Percentiles rank a stretch among this genome's conserved stretches.
Evolutionary conservation across 225 moss, liverwort and hornwort genomes (phyloP).

Genomic region (Bryoerythrophyllum caledonicum): DNA sequence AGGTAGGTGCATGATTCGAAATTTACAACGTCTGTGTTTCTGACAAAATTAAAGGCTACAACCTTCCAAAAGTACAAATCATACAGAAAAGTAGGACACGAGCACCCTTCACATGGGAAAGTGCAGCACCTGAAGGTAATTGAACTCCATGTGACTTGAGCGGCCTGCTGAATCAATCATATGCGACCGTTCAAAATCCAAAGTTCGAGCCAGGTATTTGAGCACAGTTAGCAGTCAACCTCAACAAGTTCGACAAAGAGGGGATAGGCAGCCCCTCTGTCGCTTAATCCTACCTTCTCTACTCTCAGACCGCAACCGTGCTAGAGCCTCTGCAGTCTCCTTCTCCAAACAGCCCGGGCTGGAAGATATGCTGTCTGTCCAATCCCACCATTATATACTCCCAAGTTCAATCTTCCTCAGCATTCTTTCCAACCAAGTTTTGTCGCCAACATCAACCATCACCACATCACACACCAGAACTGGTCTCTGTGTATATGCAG

Average conservation of each 20-base stretch:
- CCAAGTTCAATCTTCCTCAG: slow-evolving; percentile 9
- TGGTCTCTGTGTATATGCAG: slow-evolving; percentile 6
- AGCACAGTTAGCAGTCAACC: no score
- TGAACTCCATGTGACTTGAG: slow-evolving; percentile 83
- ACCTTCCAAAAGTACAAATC: slow-evolving; percentile 12
- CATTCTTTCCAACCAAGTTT: slow-evolving; percentile 30
- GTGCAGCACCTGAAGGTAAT: slow-evolving; percentile 76
- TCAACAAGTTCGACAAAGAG: not conserved
- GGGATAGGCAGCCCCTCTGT: slow-evolving; percentile 15
- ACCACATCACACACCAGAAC: slow-evolving; percentile 6
- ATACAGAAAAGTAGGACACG: slow-evolving; percentile 11
- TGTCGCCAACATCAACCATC: slow-evolving; percentile 26
- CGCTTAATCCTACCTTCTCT: slow-evolving; percentile 17
- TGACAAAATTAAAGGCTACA: not conserved
- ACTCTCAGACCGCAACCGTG: slow-evolving; percentile 36
- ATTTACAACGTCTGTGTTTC: not conserved
- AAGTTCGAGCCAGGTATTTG: slow-evolving; percentile 3
- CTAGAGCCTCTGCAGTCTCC: slow-evolving; percentile 34
- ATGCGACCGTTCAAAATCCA: slow-evolving; percentile 30
- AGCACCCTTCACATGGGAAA: slow-evolving; percentile 16
- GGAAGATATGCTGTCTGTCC: slow-evolving; percentile 43
- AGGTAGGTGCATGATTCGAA: not conserved
- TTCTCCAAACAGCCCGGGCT: slow-evolving; percentile 44
- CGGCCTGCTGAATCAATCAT: slow-evolving; percentile 70
- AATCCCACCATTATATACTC: slow-evolving; percentile 41